Base-by-base conservation (phyloP, 148 eudicot genomes). In the Silene conica region DNA sequence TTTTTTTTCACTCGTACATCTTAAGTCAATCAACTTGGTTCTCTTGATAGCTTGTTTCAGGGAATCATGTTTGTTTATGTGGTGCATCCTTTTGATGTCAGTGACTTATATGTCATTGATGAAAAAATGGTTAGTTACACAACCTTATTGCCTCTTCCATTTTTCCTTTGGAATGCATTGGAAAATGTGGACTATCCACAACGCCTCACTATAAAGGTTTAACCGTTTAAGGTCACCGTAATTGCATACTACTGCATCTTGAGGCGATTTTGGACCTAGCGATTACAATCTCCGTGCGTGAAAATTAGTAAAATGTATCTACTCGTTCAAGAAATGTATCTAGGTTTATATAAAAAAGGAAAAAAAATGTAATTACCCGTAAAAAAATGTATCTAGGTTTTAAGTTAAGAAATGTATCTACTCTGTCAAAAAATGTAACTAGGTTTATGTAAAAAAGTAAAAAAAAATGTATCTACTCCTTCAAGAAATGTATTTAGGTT, bases 101-200 rank as follows among this genome's bases (percentile, higher is more conserved):
- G 90, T 16, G 90, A 87, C 65, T 71, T 78, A n/a, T 87, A 86
- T 45, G 77, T 76, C 73, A 78, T 87, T 71, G 90, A 82, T 22
- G 83, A 80, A 26, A 28, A 54, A 6, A 6, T 28, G 64, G 76
- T 73, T 9, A 50, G 68, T 61, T 61, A 9, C 3, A 48, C 28
- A 20, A 28, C 31, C 9, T 68, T 69, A 21, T 14, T 69, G 26
- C 15, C 28, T 5, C 28, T 61, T 61, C 5, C 65, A 20, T 58
- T n/a, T 21, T 22, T 8, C 15, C 65, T 9, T 21, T 6, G 19
- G 28, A 61, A 22, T 61, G 6, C 25, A 6, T 60, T 48, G 3
- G 20, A 60, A 4, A 5, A 3, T 60, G 15, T 20, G 61, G 11
- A 60, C 8, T 8, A 19, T n/a, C n/a, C n/a, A n/a, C n/a, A n/a